Evolutionary conservation across 1,284 basidiomycete genomes (phyloP).

Genomic region (Thelephora terrestris): DNA sequence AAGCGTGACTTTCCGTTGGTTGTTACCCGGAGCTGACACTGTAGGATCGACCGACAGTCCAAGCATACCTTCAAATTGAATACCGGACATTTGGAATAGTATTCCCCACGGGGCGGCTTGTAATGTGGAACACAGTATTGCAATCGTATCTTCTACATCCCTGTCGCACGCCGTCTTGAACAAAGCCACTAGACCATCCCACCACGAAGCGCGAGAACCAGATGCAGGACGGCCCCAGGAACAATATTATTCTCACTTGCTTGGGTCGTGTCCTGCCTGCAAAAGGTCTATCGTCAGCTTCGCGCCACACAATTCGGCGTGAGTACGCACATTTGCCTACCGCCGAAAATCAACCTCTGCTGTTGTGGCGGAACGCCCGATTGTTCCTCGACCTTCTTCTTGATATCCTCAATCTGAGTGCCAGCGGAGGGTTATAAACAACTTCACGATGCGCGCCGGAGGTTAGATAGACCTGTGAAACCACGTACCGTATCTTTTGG

Average conservation of each 20-base stretch:
- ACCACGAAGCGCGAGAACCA: conserved; percentile 88
- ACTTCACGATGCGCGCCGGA: not conserved
- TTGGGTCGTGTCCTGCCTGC: conserved; percentile 78
- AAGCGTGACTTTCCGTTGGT: conserved; percentile 73
- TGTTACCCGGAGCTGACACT: conserved; percentile 66
- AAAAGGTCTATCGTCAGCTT: conserved; percentile 1
- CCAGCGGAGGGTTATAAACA: not conserved
- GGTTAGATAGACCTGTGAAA: not conserved
- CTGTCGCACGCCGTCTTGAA: not conserved
- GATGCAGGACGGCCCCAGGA: conserved; percentile 80
- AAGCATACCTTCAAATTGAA: conserved; percentile 2
- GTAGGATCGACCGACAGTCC: conserved; percentile 32
- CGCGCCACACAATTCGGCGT: not conserved
- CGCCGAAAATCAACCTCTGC: conserved; percentile 91
- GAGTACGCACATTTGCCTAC: conserved; percentile 84
- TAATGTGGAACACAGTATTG: too few species aligned
- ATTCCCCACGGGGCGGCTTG: too few species aligned
- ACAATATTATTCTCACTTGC: conserved; percentile 75
- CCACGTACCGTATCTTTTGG: conserved; percentile 72
- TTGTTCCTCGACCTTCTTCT: conserved; percentile 98
- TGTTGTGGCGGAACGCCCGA: conserved; percentile 97
- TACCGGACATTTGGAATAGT: not conserved
- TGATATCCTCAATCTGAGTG: conserved; percentile 82
- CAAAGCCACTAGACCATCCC: conserved; percentile 32
- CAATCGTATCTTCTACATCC: conserved; percentile 1